These are phyloP conservation scores for Chalaropsis ovoidea DNA, from an alignment of 2,329 filamentous ascomycete species.

Conservation along the genomic window DNA sequence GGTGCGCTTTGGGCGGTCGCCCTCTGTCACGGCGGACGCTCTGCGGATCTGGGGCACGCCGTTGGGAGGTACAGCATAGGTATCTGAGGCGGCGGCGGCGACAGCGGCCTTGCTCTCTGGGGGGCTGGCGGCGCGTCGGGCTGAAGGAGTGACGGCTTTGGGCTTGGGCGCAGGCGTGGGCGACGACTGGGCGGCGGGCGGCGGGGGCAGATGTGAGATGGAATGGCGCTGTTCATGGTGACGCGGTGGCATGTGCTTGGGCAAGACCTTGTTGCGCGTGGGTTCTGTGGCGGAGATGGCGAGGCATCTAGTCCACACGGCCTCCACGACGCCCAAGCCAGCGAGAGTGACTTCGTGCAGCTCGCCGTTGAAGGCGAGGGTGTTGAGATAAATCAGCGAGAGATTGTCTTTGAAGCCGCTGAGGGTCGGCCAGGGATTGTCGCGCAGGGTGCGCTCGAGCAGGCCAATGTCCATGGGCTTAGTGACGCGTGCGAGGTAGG, in stretches of 20 bases:
- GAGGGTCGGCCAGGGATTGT: conserved; percentile 55
- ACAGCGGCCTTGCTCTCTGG: conserved; percentile 38
- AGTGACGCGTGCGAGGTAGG: conserved; percentile 57
- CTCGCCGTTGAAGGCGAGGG: conserved; percentile 69
- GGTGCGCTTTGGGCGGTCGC: conserved; percentile 76
- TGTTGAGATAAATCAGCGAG: conserved; percentile 68
- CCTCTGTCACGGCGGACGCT: conserved; percentile 67
- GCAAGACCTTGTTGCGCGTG: conserved; percentile 42
- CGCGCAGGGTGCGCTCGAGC: conserved; percentile 71
- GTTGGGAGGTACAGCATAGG: conserved; percentile 67
- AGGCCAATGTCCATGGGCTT: conserved; percentile 75
- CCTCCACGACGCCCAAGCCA: conserved; percentile 47
- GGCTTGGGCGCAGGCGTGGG: conserved; percentile 31
- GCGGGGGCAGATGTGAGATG: conserved; percentile 29
- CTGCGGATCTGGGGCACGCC: conserved; percentile 75
- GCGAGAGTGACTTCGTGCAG: conserved; percentile 59
- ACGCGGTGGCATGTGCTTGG: conserved; percentile 37
- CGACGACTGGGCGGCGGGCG: conserved; percentile 8
- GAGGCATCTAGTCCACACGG: conserved; percentile 40
- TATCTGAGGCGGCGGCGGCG: conserved; percentile 37
- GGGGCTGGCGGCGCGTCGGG: conserved; percentile 36
- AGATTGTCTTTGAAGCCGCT: conserved; percentile 66
- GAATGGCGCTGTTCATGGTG: conserved; percentile 39
- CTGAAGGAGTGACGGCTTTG: conserved; percentile 29
- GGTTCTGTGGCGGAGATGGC: conserved; percentile 44